Base-by-base conservation (phyloP, 257 asterid genomes). In the Gentiana dahurica region DNA sequence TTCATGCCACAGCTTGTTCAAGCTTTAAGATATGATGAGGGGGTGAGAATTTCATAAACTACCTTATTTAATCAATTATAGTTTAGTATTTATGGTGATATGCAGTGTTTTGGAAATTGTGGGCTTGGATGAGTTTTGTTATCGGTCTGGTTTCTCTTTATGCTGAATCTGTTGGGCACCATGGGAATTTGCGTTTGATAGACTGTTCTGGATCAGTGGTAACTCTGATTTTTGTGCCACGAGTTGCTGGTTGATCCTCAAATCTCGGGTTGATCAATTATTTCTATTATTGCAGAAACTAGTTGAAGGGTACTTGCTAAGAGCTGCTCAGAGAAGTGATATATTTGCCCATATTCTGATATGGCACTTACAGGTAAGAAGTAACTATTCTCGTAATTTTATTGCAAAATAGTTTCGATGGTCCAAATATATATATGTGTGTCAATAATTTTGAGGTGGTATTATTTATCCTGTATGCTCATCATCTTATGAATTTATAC, bases 1-100 rank as follows among this genome's bases (percentile, higher is more conserved):
- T 92, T 92, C 84, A 92, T 92, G 99, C 95, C 99, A 68, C 99
- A 92, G 79, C 73, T 92, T 78, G 95, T 92, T 69, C 99, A 92
- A 75, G 83, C 99, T 39, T 75, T 92, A 65, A 79, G 99, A 88
- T 81, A 81, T 70, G 99, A 92, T 72, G 97, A 92, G 5, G 95
- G 74, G 93, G 99, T 92, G 68, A 61, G 77, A 73, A 33, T 34
- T 43, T 69, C 65, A 68, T 70, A 41, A 10, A 41, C 46, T 41
- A 41, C 10, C 46, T 41, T 41, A 10, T 41, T 39, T 41, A 41
- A 50, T 36, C n/a, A 34, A 36, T 34, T 34, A 36, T 11, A 61
- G 3, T 9, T 41, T 39, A 41, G 46, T 10, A 41, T 41, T 41
- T 41, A 10, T 3, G 5, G 9, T 41, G 46, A 41, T 5, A n/a